Evolutionary conservation across 2,329 filamentous ascomycete genomes (phyloP).

Genomic region (Bipolaris sorokiniana): DNA sequence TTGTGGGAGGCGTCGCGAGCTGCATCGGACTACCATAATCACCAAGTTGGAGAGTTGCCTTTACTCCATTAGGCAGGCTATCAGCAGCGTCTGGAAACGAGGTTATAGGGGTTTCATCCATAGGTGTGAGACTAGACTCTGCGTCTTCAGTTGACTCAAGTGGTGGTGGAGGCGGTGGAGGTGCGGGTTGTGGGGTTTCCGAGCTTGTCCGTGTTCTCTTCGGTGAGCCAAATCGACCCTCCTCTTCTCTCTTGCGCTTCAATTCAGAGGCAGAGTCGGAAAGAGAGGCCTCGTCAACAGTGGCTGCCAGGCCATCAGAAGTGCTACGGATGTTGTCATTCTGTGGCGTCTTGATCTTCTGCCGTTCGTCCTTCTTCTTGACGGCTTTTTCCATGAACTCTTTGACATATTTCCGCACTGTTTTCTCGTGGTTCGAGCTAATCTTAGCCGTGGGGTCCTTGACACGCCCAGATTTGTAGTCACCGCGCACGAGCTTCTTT

Average conservation of each 20-base stretch:
- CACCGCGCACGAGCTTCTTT: constrained; percentile 88
- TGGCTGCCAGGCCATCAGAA: constrained; percentile 29
- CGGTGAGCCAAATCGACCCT: constrained; percentile 33
- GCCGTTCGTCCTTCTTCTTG: constrained; percentile 66
- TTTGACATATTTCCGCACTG: constrained; percentile 82
- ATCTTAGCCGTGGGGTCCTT: constrained; percentile 76
- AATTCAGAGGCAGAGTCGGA: constrained; percentile 36
- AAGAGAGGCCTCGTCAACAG: constrained; percentile 29
- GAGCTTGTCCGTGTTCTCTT: constrained; percentile 42
- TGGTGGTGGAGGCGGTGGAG: constrained; percentile 50
- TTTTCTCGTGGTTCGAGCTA: constrained; percentile 76
- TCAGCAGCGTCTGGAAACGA: constrained; percentile 25
- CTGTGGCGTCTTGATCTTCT: constrained; percentile 62
- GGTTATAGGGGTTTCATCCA: constrained; percentile 29
- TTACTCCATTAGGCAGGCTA: constrained; percentile 13
- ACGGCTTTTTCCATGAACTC: constrained; percentile 88
- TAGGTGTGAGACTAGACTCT: constrained; percentile 32
- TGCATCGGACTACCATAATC: constrained; percentile 48
- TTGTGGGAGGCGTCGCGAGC: constrained; percentile 53
- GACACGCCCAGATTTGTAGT: constrained; percentile 90
- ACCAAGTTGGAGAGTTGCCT: constrained; percentile 12
- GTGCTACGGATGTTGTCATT: constrained; percentile 38
- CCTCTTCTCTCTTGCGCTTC: constrained; percentile 49
- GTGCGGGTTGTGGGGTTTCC: constrained; percentile 50
- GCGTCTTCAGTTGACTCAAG: constrained; percentile 39